Percentiles rank a stretch among this genome's conserved stretches.
phyloP scores from a whole-genome alignment of 768 basidiomycete species.

The Collybia sordida region DNA sequence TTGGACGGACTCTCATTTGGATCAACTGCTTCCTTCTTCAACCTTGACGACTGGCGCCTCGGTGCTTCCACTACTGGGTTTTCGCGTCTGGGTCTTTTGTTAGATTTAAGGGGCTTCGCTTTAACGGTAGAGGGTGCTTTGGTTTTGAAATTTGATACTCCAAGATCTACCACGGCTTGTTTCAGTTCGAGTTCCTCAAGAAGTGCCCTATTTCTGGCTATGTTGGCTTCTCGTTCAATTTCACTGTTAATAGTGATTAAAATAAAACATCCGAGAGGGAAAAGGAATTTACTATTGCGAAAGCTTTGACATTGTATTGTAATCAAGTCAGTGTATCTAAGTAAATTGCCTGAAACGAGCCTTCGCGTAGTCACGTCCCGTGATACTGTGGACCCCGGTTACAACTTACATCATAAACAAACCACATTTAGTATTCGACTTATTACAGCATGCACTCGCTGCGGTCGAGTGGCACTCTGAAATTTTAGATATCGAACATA shows the following conservation, averaged over 20 bases:
- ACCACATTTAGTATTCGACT: too few species aligned
- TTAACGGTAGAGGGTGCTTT: constrained; percentile 30
- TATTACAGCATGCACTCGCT: too few species aligned
- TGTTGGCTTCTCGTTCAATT: constrained; percentile 75
- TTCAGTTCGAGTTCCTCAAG: constrained; percentile 71
- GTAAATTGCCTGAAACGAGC: background rate
- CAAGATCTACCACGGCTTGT: constrained; percentile 50
- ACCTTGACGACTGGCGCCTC: constrained; percentile 65
- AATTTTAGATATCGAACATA: too few species aligned
- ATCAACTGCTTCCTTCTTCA: constrained; percentile 47
- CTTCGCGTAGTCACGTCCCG: background rate
- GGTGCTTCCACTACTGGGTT: constrained; percentile 45
- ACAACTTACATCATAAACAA: too few species aligned
- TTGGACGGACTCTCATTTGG: constrained; percentile 65
- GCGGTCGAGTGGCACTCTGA: too few species aligned
- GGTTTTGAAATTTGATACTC: constrained; percentile 41
- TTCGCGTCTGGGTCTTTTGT: constrained; percentile 55
- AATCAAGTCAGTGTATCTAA: too few species aligned
- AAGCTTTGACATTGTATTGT: constrained; percentile 34
- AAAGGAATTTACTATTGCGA: constrained; percentile 49
- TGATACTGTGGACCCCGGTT: too few species aligned
- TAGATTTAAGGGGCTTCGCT: constrained; percentile 63
- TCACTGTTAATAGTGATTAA: constrained; percentile 38
- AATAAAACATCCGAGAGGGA: background rate
- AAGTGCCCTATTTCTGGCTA: constrained; percentile 75